These are phyloP conservation scores for Aspergillus terreus DNA, from an alignment of 2,329 filamentous ascomycete genomes.

Conservation along the genomic window DNA sequence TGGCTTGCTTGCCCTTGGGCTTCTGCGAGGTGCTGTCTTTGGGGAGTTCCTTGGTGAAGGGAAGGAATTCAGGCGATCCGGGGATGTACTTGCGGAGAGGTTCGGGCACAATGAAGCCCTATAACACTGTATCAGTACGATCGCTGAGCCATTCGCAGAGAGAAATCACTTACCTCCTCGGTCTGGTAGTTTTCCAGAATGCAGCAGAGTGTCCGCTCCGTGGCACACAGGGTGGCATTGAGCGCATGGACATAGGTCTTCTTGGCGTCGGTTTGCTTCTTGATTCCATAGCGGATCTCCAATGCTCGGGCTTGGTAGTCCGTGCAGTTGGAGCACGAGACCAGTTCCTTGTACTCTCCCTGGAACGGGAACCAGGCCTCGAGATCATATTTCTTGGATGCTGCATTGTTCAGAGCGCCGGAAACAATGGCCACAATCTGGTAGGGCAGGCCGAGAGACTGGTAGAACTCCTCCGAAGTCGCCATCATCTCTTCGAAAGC, in stretches of 20 bases:
- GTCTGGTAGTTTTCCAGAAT: slow-evolving; percentile 97
- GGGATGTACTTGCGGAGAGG: slow-evolving; percentile 85
- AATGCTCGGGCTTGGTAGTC: slow-evolving; percentile 94
- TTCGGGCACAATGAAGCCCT: slow-evolving; percentile 77
- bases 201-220: slow-evolving; percentile 88
- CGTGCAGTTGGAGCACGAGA: slow-evolving; percentile 96
- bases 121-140: slow-evolving; percentile 16
- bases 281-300: slow-evolving; percentile 86
- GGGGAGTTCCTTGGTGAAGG: slow-evolving; percentile 79
- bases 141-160: neutral
- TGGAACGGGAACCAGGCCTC: slow-evolving; percentile 97
- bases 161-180: slow-evolving; percentile 59
- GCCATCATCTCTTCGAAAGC: slow-evolving; percentile 90
- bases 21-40: slow-evolving; percentile 68
- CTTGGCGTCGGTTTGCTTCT: slow-evolving; percentile 76
- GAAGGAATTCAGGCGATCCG: slow-evolving; percentile 82
- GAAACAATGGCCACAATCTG: slow-evolving; percentile 91
- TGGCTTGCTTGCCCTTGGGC: slow-evolving; percentile 41
- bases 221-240: slow-evolving; percentile 86
- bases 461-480: slow-evolving; percentile 90
- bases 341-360: slow-evolving; percentile 96
- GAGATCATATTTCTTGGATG: slow-evolving; percentile 89
- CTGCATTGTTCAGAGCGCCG: slow-evolving; percentile 87
- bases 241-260: slow-evolving; percentile 95
- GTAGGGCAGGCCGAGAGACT: slow-evolving; percentile 84